Evolutionary conservation across 192 early-diverging fungal species (phyloP).

Genomic region (Rhizophlyctis rosea): DNA sequence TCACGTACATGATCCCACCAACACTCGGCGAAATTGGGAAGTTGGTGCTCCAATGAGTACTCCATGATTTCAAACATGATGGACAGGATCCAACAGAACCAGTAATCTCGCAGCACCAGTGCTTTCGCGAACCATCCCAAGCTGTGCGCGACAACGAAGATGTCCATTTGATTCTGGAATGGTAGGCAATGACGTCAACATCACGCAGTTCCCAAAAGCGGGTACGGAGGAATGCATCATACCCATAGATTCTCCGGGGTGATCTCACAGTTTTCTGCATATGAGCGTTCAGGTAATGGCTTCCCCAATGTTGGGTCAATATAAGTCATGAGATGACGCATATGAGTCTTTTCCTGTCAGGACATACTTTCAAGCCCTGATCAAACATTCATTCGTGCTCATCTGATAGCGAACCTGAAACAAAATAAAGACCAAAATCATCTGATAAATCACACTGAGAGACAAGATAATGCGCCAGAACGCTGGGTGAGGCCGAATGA

Average conservation of each 20-base stretch:
- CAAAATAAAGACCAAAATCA: slow-evolving; percentile 83
- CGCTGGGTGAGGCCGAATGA: slow-evolving; percentile 88
- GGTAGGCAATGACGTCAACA: neutral
- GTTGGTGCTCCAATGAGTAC: slow-evolving; percentile 91
- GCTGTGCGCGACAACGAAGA: slow-evolving; percentile 90
- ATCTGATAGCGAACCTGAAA: slow-evolving; percentile 77
- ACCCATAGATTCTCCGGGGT: slow-evolving; percentile 73
- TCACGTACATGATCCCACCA: slow-evolving; percentile 94
- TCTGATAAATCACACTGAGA: slow-evolving; percentile 81
- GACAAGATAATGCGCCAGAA: slow-evolving; percentile 89
- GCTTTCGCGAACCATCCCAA: slow-evolving; percentile 94
- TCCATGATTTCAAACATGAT: slow-evolving; percentile 94
- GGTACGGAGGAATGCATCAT: slow-evolving; percentile 5
- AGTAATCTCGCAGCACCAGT: slow-evolving; percentile 88
- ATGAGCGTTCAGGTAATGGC: slow-evolving; percentile 85
- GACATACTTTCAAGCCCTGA: neutral
- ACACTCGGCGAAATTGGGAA: slow-evolving; percentile 97
- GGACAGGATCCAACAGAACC: slow-evolving; percentile 94
- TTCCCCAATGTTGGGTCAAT: slow-evolving; percentile 78
- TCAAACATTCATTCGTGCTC: too few relatives aligned
- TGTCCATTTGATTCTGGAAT: slow-evolving; percentile 75
- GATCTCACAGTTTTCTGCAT: slow-evolving; percentile 85
- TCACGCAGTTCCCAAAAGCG: slow-evolving; percentile 15
- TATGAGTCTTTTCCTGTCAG: slow-evolving; percentile 78
- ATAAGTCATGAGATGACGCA: slow-evolving; percentile 72